phyloP scores from a whole-genome alignment of 176 grass and related monocot species.

The Hyparrhenia diplandra region DNA sequence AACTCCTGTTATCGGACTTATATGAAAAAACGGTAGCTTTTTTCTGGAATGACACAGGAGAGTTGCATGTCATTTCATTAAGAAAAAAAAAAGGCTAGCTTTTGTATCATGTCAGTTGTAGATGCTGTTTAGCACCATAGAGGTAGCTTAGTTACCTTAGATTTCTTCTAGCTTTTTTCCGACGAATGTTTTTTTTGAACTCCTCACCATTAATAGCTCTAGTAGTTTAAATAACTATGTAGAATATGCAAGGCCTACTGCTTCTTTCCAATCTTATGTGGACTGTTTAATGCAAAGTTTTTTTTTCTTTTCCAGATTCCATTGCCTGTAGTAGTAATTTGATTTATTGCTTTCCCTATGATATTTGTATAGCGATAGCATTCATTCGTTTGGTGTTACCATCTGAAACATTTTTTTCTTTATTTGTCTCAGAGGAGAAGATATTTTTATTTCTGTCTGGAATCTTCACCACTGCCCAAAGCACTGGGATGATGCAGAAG shows the following conservation, averaged over 20 bases:
- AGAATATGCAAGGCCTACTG: background rate
- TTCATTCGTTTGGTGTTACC: background rate
- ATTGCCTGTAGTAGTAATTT: background rate
- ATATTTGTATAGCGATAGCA: background rate
- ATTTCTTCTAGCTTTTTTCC: constrained; percentile 1
- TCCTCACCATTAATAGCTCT: background rate
- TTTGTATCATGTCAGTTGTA: background rate
- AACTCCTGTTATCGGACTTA: background rate
- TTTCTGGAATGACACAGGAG: background rate
- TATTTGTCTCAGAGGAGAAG: constrained; percentile 60
- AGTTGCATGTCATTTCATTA: background rate
- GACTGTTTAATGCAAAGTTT: background rate
- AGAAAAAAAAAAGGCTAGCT: background rate
- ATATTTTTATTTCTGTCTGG: constrained; percentile 97
- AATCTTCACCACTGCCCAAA: constrained; percentile 86
- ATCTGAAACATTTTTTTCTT: background rate
- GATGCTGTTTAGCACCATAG: background rate
- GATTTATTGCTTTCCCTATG: background rate
- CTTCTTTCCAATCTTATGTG: constrained; percentile 2
- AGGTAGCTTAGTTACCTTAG: background rate
- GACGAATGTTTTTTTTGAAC: background rate
- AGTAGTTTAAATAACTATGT: background rate
- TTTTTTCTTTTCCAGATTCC: background rate
- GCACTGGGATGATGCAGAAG: constrained; percentile 84
- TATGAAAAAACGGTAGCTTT: background rate